phyloP scores from a whole-genome alignment of 371 early-diverging fungal genomes.

The Neoconidiobolus thromboides region DNA sequence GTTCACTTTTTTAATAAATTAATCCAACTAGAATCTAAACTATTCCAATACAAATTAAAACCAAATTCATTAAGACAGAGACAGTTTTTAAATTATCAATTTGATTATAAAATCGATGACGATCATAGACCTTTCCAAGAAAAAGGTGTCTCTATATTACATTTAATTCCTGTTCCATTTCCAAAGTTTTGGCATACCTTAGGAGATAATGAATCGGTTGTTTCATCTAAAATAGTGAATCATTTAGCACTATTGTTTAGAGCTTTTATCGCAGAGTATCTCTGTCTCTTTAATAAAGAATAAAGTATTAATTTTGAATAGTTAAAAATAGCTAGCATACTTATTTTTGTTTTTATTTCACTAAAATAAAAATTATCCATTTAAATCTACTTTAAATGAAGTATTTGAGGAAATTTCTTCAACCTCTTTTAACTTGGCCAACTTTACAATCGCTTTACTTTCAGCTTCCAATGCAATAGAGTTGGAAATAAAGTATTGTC shows the following conservation, averaged over 20 bases:
- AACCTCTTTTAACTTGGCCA: neutral
- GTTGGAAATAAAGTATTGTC: neutral
- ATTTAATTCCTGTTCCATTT: conserved; percentile 79
- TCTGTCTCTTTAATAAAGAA: conserved; percentile 13
- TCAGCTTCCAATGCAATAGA: neutral
- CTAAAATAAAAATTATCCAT: too few species aligned
- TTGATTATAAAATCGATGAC: conserved; percentile 42
- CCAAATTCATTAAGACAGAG: conserved; percentile 8
- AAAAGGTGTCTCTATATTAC: conserved; percentile 66
- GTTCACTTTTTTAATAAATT: conserved; percentile 36
- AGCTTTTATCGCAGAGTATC: conserved; percentile 30
- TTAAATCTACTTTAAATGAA: too few species aligned
- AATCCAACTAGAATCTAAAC: conserved; percentile 20
- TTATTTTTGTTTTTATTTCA: too few species aligned
- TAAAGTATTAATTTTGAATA: too few species aligned
- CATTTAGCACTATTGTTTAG: conserved; percentile 28
- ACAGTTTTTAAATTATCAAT: conserved; percentile 8
- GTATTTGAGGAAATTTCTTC: neutral
- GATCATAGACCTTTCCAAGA: conserved; percentile 81
- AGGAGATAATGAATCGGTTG: conserved; percentile 20
- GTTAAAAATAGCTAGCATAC: too few species aligned
- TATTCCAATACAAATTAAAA: conserved; percentile 17
- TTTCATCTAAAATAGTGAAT: conserved; percentile 20
- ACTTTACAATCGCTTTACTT: neutral
- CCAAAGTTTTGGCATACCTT: conserved; percentile 77